Percentiles rank a stretch among this genome's conserved stretches.
Conservation (phyloP, 805 yeast species). For the Candida khao-thaluensis region DNA sequence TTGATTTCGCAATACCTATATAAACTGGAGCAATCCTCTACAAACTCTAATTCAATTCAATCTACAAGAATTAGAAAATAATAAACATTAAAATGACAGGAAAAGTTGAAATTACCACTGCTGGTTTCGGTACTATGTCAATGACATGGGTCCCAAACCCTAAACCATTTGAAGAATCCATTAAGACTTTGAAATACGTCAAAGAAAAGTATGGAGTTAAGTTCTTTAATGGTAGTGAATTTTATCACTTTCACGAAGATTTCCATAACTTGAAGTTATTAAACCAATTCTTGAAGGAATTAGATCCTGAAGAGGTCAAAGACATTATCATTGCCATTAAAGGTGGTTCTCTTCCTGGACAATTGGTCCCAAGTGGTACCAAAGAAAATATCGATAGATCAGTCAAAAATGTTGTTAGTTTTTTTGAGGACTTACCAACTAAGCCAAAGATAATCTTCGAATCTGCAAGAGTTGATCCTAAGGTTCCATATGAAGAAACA, state of each 20-base stretch:
- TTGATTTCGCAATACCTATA: too few relatives aligned
- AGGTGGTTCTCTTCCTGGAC: constrained; percentile 45
- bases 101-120: constrained; percentile 4
- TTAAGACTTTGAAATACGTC: constrained; percentile 47
- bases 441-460: constrained; percentile 54
- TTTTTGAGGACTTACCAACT: constrained; percentile 21
- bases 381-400: constrained; percentile 27
- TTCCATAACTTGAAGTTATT: constrained; percentile 40
- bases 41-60: too few relatives aligned
- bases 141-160: constrained; percentile 69
- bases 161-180: constrained; percentile 51
- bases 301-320: constrained; percentile 48
- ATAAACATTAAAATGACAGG: too few relatives aligned
- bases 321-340: constrained; percentile 59
- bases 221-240: constrained; percentile 74
- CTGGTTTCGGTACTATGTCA: constrained; percentile 81
- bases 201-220: constrained; percentile 50
- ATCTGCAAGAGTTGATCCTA: constrained; percentile 66
- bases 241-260: constrained; percentile 57
- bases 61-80: too few relatives aligned
- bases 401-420: constrained; percentile 41
- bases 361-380: constrained; percentile 25
- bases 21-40: too few relatives aligned
- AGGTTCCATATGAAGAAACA: constrained; percentile 57
- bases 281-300: constrained; percentile 34